Conservation (phyloP, 148 eudicot genomes). For the Camellia sinensis region DNA sequence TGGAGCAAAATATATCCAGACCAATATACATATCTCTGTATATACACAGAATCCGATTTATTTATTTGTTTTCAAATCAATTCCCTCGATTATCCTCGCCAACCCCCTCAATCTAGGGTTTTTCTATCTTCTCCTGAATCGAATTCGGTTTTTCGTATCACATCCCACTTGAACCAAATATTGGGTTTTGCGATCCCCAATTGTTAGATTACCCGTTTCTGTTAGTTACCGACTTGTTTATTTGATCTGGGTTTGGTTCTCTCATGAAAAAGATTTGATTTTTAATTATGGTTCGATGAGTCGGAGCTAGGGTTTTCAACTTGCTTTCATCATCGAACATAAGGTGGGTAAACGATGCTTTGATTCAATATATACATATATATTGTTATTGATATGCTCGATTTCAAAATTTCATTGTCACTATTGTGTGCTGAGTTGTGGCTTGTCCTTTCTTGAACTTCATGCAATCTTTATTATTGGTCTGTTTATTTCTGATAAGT, state of each 20-base stretch:
- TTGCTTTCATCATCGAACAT: neutral
- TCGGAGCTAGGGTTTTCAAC: conserved; percentile 5
- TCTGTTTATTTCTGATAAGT: neutral
- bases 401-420: neutral
- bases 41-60: no score
- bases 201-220: neutral
- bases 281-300: neutral
- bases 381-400: neutral
- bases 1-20: no score
- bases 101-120: neutral
- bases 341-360: neutral
- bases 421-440: neutral
- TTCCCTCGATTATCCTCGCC: neutral
- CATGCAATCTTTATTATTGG: neutral
- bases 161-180: neutral
- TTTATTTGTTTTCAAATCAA: neutral
- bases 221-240: neutral
- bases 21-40: no score
- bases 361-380: neutral
- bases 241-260: neutral
- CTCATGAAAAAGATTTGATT: no score
- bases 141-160: neutral
- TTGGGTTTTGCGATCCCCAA: neutral
- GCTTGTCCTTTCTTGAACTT: neutral
- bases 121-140: neutral